A percentile compares a stretch with the other conserved stretches of the same genome.
These are phyloP conservation scores for Botryosphaeria dothidea DNA, from an alignment of 2,329 filamentous ascomycete species.

Conservation along the genomic window DNA sequence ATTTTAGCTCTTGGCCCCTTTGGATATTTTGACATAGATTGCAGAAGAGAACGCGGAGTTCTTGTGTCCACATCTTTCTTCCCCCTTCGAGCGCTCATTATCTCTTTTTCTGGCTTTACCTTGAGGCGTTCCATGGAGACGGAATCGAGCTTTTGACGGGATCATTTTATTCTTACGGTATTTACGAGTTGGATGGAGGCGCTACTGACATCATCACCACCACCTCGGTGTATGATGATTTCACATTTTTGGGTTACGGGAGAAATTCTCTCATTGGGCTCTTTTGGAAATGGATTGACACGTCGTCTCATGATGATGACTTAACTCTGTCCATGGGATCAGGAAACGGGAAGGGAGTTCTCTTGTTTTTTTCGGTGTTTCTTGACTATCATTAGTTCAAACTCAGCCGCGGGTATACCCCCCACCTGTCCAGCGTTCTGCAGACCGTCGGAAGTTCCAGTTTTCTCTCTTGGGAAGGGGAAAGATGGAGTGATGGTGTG, in stretches of 20 bases:
- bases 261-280: neutral
- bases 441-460: neutral
- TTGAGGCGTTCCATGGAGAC: constrained; percentile 2
- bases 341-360: neutral
- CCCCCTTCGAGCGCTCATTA: neutral
- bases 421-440: neutral
- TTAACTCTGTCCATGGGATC: neutral
- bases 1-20: neutral
- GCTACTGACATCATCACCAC: too few relatives aligned
- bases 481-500: neutral
- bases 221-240: neutral
- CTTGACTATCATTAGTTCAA: neutral
- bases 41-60: constrained; percentile 5
- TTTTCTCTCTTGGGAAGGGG: neutral
- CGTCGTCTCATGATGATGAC: neutral
- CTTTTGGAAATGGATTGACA: neutral
- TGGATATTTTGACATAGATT: constrained; percentile 3
- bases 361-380: neutral
- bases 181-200: neutral
- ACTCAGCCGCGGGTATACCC: neutral
- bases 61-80: neutral
- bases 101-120: neutral
- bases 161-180: neutral
- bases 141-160: neutral
- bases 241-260: neutral